A percentile compares a stretch with the other conserved stretches of the same genome.
phyloP scores from a whole-genome alignment of 148 eudicot genomes.

The Limonium bicolor region DNA sequence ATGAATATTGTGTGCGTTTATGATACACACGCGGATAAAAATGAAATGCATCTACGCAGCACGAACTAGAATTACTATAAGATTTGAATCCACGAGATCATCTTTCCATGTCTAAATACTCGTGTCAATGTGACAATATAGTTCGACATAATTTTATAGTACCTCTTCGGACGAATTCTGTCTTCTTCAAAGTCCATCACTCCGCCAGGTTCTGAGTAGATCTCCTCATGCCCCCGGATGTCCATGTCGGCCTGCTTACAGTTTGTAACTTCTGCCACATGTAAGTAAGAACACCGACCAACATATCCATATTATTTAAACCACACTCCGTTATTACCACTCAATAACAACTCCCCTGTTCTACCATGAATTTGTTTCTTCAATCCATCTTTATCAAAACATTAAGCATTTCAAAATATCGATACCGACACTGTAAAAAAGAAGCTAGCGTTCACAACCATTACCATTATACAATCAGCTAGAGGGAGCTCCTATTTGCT shows the following conservation, averaged over 20 bases:
- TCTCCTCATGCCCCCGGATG: constrained; percentile 75
- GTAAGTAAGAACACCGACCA: constrained; percentile 96
- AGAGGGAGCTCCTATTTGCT: too few relatives aligned
- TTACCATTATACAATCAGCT: too few relatives aligned
- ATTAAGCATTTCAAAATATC: too few relatives aligned
- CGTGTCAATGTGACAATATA: background rate
- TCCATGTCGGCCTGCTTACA: constrained; percentile 85
- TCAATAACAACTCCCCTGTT: background rate
- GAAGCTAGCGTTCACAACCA: too few relatives aligned
- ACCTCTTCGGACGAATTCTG: constrained; percentile 84
- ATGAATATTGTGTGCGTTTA: background rate
- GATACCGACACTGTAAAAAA: too few relatives aligned
- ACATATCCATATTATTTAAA: constrained; percentile 26
- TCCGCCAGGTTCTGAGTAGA: constrained; percentile 81
- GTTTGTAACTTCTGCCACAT: constrained; percentile 89
- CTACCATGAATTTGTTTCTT: background rate
- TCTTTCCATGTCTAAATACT: background rate
- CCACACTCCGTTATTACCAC: background rate
- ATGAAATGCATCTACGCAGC: background rate
- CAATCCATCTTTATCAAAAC: too few relatives aligned
- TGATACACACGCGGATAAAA: background rate
- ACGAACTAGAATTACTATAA: too few relatives aligned
- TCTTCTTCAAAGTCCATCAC: constrained; percentile 93
- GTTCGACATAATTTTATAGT: constrained; percentile 4
- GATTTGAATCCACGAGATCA: too few relatives aligned